Evolutionary conservation across 176 grass and related monocot genomes (phyloP), one percentile per base, ranked within the genome.

Genomic region (Oryza australiensis): DNA sequence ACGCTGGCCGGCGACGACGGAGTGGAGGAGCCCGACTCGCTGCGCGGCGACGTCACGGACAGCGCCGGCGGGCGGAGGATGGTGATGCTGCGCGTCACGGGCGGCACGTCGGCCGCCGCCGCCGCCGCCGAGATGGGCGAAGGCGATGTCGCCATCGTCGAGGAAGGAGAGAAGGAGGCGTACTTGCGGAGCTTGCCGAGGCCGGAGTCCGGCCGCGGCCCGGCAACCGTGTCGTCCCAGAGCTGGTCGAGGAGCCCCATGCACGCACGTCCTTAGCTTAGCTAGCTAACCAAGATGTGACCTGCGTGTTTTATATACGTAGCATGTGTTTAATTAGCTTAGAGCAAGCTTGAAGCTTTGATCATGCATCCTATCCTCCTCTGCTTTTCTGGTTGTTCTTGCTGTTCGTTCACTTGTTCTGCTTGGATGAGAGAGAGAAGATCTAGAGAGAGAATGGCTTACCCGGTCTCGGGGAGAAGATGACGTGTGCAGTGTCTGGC

Each of bases 141-240:
- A 0, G 67, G 65, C 0, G 66, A 41, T 1, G 33, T 34, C 26
- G 41, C 12, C 2, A 73, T n/a, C 41, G 48, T 24, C 7, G 81
- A 30, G 7, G 86, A 89, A 3, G 87, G 85, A 3, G 89, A 87
- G 85, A 94, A 94, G 57, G 92, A 92, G 42, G 80, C 78, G 84
- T 85, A 85, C 86, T 94, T 94, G 66, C 94, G 89, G 53, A 97
- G 94, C 86, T 92, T 92, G 77, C 94, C 90, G 73, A 97, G 94
- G 80, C 94, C 94, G 57, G 86, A 84, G 30, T 94, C 92, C 66
- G 94, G 94, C 42, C 68, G 77, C 12, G 94, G 94, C 18, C 94
- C 94, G 38, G 94, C 92, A 57, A 97, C 84, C 11, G 94, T 97
- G 84, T 97, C 94, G 80, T 97, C 94, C 94, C 94, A 97, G n/a